A percentile compares a stretch with the other conserved stretches of the same genome.
phyloP scores from a whole-genome alignment of 106 monocot genomes.

The Agapanthus africanus region DNA sequence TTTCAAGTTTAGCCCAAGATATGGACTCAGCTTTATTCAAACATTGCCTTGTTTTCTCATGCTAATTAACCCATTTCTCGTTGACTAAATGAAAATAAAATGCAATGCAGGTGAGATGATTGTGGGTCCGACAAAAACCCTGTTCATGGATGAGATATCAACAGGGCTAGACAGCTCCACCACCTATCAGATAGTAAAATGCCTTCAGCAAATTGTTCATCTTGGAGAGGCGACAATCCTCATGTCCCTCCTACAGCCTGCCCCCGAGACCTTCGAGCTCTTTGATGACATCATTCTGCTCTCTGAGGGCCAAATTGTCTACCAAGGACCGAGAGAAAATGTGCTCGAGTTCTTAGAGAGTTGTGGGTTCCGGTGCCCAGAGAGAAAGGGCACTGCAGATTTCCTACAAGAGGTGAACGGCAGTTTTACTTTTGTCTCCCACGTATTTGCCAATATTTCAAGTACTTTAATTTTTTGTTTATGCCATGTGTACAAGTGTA shows the following conservation, averaged over 20 bases:
- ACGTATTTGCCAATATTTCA: too few species aligned
- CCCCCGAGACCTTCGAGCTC: constrained; percentile 69
- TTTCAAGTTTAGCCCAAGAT: background rate
- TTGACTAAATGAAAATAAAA: background rate
- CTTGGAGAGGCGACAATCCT: constrained; percentile 56
- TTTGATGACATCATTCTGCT: constrained; percentile 70
- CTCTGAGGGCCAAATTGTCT: constrained; percentile 67
- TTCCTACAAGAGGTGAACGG: constrained; percentile 61
- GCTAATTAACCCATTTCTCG: background rate
- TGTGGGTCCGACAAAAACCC: constrained; percentile 53
- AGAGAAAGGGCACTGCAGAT: constrained; percentile 57
- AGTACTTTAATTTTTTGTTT: too few species aligned
- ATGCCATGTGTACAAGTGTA: too few species aligned
- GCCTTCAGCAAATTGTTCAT: constrained; percentile 59
- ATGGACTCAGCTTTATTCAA: background rate
- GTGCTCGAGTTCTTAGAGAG: constrained; percentile 54
- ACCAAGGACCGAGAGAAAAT: constrained; percentile 58
- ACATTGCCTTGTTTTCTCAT: background rate
- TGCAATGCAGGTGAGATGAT: constrained; percentile 64
- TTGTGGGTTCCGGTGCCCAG: constrained; percentile 64
- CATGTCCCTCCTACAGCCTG: constrained; percentile 74
- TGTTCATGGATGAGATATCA: constrained; percentile 90
- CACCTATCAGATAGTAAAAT: constrained; percentile 67
- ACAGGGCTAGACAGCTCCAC: constrained; percentile 86
- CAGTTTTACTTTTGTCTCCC: background rate